phyloP scores from a whole-genome alignment of 495 filamentous ascomycete genomes.

The Hypoxylon perforatum region DNA sequence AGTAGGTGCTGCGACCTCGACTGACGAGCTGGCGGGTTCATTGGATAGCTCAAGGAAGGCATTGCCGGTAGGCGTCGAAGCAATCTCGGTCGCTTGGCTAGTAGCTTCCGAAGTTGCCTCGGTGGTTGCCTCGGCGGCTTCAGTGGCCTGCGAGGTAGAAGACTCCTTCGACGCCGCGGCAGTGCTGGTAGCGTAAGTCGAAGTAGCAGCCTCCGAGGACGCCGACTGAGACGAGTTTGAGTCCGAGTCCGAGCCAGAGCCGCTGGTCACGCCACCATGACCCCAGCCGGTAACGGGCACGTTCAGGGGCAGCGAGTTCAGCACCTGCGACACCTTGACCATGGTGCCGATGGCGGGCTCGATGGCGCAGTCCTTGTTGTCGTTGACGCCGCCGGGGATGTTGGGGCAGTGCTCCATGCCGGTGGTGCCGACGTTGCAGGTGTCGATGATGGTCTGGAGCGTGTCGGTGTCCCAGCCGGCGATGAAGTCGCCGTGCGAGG shows the following conservation, averaged over 20 bases:
- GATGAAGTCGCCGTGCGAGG: constrained; percentile 76
- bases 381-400: constrained; percentile 55
- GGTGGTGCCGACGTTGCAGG: constrained; percentile 64
- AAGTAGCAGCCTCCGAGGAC: background rate
- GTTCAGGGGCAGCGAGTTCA: constrained; percentile 68
- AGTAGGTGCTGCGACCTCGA: constrained; percentile 48
- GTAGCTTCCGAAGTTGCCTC: background rate
- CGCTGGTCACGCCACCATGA: constrained; percentile 44
- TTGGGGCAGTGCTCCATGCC: constrained; percentile 67
- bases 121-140: constrained; percentile 3
- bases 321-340: constrained; percentile 39
- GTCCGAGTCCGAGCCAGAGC: constrained; percentile 28
- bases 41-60: constrained; percentile 29
- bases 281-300: constrained; percentile 60
- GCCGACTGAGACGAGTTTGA: constrained; percentile 3
- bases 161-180: background rate
- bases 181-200: constrained; percentile 21
- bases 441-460: constrained; percentile 70
- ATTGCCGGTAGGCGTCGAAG: constrained; percentile 19
- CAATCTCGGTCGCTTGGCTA: background rate
- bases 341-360: constrained; percentile 51
- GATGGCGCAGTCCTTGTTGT: constrained; percentile 60
- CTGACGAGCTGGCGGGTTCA: constrained; percentile 52
- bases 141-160: constrained; percentile 1
- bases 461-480: constrained; percentile 74